Conservation (phyloP, 1,284 basidiomycete genomes). For the Rhodotorula mucilaginosa region DNA sequence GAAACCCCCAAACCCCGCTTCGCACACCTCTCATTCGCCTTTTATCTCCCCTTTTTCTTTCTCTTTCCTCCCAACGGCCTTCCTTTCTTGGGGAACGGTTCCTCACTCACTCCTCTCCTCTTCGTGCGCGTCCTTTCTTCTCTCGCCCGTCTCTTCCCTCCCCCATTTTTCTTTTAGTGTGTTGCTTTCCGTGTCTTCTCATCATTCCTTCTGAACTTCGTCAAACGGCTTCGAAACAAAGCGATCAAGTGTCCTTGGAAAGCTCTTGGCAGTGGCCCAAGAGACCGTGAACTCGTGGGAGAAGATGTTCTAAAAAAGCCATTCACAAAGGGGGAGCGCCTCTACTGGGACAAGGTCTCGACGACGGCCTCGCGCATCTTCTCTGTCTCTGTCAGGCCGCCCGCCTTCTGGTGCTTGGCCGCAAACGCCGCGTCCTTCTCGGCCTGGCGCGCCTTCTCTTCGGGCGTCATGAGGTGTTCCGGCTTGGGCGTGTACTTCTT, state of each 20-base stretch:
- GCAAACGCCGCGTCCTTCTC: slow-evolving; percentile 23
- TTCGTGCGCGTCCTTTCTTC: too few species aligned
- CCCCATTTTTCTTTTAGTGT: neutral
- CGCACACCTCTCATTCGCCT: neutral
- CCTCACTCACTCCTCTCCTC: too few species aligned
- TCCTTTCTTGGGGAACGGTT: too few species aligned
- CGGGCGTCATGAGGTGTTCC: slow-evolving; percentile 35
- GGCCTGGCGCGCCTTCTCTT: slow-evolving; percentile 37
- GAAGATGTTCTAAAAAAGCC: neutral
- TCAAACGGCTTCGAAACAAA: neutral
- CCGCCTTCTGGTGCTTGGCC: slow-evolving; percentile 5
- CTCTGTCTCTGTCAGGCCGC: slow-evolving; percentile 17
- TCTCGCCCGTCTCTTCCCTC: too few species aligned
- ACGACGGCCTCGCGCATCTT: slow-evolving; percentile 27
- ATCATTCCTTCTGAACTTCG: neutral
- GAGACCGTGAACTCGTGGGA: neutral
- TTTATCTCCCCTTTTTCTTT: neutral
- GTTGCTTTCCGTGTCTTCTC: neutral
- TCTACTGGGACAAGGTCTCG: slow-evolving; percentile 17
- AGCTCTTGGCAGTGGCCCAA: neutral
- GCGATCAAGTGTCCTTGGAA: too few species aligned
- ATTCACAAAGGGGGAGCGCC: neutral
- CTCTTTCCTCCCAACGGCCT: neutral
- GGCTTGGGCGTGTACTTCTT: slow-evolving; percentile 41
- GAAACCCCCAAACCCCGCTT: neutral